Evolutionary conservation across 306 rosid genomes (phyloP), one percentile per base, ranked within the genome.

Genomic region (Acacia melanoxylon): DNA sequence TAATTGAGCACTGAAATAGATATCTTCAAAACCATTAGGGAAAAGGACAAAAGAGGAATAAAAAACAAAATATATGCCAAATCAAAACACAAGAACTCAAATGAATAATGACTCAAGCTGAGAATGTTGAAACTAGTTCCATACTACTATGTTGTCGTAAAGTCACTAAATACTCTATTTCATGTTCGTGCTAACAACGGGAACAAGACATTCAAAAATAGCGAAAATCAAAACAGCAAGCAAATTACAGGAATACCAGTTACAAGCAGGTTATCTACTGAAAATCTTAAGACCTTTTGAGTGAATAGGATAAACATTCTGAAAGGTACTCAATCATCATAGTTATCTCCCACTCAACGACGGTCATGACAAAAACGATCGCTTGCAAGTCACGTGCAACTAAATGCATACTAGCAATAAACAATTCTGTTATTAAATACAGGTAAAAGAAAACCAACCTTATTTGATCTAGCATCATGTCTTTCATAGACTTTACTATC

Each of bases 401-500:
- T 79, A n/a, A 20, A 63, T 63, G 44, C 46, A 65, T 12, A 76
- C 49, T 58, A 54, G 56, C 82, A 68, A 72, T 76, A 72, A 83
- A 82, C 59, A 48, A 75, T 31, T 65, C 24, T 73, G 67, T 31
- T 65, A 51, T 45, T 80, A 29, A 80, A 87, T 75, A 81, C 25
- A 51, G 44, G 35, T 5, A 33, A 66, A 24, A 33, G 72, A 80
- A 81, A n/a, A 85, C 94, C 58, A 71, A 96, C 99, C 89, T 92
- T 95, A 80, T 90, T 89, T 68, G 93, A 49, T 78, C 92, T 92
- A 75, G 84, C 89, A 81, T 93, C 97, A 29, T 86, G 90, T 41
- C 89, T 93, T 63, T 94, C 97, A 42, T 91, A 94, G 67, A 88
- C 63, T 83, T 91, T 94, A 33, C 85, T 88, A 66, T 91, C 97